A percentile compares a stretch with the other conserved stretches of the same genome.
Conservation (phyloP, 441 rosid species). For the Viola pubescens region DNA sequence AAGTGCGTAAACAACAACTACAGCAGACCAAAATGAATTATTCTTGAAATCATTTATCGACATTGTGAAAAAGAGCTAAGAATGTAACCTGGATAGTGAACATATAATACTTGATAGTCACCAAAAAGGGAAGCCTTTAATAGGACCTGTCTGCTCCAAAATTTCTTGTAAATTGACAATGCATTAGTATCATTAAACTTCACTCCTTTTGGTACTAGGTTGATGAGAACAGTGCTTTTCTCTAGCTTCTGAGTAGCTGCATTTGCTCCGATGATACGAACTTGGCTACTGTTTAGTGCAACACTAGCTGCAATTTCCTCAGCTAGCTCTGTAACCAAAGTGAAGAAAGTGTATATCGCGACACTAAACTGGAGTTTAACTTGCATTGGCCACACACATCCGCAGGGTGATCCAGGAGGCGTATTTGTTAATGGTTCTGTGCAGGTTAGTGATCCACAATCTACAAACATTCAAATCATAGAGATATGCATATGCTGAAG, state of each 20-base stretch:
- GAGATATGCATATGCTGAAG: not conserved
- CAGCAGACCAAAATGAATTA: not conserved
- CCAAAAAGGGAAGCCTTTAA: conserved; percentile 47
- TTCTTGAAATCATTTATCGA: not conserved
- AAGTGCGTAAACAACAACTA: not conserved
- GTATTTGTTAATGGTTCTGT: conserved; percentile 47
- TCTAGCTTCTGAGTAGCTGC: conserved; percentile 50
- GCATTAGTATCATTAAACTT: conserved; percentile 34
- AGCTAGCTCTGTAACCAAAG: conserved; percentile 53
- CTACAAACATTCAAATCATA: conserved; percentile 24
- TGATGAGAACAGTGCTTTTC: conserved; percentile 47
- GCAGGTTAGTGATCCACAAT: conserved; percentile 42
- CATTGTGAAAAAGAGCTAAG: conserved; percentile 2
- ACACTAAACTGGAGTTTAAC: conserved; percentile 47
- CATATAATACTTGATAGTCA: conserved; percentile 45
- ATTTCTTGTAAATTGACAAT: conserved; percentile 35
- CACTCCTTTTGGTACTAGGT: conserved; percentile 42
- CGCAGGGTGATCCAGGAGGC: conserved; percentile 49
- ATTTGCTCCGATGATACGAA: conserved; percentile 63
- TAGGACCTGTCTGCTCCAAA: conserved; percentile 39
- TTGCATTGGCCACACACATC: conserved; percentile 64
- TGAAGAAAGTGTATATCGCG: conserved; percentile 47
- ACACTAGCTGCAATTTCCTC: conserved; percentile 44
- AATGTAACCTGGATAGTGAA: conserved; percentile 51
- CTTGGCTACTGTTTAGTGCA: conserved; percentile 45